These are phyloP conservation scores for Suillus brevipes DNA, from an alignment of 768 basidiomycete genomes.

Conservation along the genomic window DNA sequence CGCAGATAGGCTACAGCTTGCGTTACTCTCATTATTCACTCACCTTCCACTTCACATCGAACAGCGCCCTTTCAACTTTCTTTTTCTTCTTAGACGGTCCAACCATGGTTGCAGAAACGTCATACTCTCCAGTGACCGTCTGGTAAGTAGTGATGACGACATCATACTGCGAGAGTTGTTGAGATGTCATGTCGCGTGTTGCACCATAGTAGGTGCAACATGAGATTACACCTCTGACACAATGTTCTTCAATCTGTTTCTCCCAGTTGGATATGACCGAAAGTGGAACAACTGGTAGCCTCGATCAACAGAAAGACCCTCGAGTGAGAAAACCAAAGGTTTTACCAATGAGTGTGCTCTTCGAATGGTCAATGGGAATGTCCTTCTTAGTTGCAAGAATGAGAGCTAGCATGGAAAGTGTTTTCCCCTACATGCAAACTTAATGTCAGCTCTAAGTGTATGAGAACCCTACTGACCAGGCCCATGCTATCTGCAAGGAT, in stretches of 20 bases:
- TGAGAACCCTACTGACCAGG: constrained; percentile 35
- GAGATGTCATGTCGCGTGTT: constrained; percentile 56
- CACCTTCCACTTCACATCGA: constrained; percentile 82
- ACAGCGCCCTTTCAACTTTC: constrained; percentile 57
- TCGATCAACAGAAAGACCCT: constrained; percentile 8
- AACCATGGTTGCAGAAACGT: constrained; percentile 18
- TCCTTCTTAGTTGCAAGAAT: constrained; percentile 77
- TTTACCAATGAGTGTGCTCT: constrained; percentile 77
- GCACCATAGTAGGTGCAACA: constrained; percentile 72
- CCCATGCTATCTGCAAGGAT: constrained; percentile 92
- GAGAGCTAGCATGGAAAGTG: constrained; percentile 83
- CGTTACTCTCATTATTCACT: constrained; percentile 7
- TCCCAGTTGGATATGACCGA: constrained; percentile 90
- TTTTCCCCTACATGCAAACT: constrained; percentile 71
- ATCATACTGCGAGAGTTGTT: constrained; percentile 66
- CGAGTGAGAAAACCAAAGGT: neutral
- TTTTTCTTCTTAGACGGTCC: constrained; percentile 52
- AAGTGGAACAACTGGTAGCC: constrained; percentile 66
- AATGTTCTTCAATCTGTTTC: constrained; percentile 79
- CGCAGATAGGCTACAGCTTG: neutral
- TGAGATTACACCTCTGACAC: constrained; percentile 49
- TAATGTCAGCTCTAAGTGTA: neutral
- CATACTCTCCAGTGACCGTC: constrained; percentile 58
- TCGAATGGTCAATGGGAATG: constrained; percentile 52
- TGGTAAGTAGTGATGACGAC: constrained; percentile 86